Conservation (phyloP, 306 rosid species). For the Sesbania bispinosa region DNA sequence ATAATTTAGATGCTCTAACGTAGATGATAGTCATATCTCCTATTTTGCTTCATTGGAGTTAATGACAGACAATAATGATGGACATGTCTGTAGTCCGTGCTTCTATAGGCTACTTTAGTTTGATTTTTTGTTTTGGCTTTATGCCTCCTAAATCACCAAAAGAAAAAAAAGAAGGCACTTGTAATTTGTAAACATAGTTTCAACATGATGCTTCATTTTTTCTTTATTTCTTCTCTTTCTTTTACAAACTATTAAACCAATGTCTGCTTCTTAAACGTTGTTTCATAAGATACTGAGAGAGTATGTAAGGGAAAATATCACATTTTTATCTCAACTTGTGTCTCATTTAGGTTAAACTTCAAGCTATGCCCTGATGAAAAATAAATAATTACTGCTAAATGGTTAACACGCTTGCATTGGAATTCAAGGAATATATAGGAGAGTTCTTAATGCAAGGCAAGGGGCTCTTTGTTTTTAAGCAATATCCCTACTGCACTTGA, state of each 20-base stretch:
- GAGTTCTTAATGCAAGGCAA: conserved; percentile 15
- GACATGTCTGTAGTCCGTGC: too few species aligned
- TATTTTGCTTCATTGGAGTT: too few species aligned
- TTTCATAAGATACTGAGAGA: not conserved
- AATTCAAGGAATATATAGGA: conserved; percentile 56
- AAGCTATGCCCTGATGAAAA: conserved; percentile 32
- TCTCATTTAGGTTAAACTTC: conserved; percentile 32
- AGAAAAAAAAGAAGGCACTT: too few species aligned
- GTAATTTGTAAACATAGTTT: too few species aligned
- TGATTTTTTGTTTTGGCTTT: too few species aligned
- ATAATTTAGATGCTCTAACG: too few species aligned
- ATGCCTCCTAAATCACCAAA: too few species aligned
- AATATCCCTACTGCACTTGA: conserved; percentile 29
- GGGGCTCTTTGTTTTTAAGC: conserved; percentile 51
- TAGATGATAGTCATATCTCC: too few species aligned
- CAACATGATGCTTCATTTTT: too few species aligned
- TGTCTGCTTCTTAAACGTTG: not conserved
- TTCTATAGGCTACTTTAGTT: too few species aligned
- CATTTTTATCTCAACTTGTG: conserved; percentile 6
- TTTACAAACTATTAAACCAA: not conserved
- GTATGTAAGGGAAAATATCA: not conserved
- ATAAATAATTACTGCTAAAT: not conserved
- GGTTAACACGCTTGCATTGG: conserved; percentile 57
- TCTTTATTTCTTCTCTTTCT: too few species aligned
- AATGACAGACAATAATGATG: too few species aligned